Conservation (phyloP, 345 rosid species). For the Euphorbia lathyris region DNA sequence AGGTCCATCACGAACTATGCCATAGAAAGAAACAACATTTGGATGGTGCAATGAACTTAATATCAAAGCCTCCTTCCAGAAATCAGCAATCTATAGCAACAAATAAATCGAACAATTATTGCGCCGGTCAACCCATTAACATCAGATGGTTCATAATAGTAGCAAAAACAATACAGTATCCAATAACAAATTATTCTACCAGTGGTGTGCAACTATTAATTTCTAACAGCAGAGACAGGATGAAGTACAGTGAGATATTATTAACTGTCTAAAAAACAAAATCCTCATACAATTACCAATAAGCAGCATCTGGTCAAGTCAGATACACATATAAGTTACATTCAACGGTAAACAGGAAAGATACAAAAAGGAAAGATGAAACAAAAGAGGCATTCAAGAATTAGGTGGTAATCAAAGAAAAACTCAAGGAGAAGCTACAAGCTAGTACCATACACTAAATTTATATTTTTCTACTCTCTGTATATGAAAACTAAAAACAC, state of each 20-base stretch:
- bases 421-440: not conserved
- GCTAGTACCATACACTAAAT: not conserved
- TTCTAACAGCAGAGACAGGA: not conserved
- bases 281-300: not conserved
- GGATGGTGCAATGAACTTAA: conserved; percentile 98
- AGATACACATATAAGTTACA: not conserved
- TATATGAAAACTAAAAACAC: not conserved
- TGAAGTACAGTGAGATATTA: not conserved
- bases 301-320: not conserved
- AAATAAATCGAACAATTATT: conserved; percentile 17
- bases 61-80: conserved; percentile 95
- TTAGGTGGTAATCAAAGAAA: not conserved
- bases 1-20: conserved; percentile 99
- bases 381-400: not conserved
- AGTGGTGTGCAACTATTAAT: not conserved
- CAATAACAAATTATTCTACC: not conserved
- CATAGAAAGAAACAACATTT: conserved; percentile 95
- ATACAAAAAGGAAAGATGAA: not conserved
- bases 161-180: not conserved
- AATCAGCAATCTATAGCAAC: conserved; percentile 78
- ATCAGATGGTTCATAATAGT: conserved; percentile 6
- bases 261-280: not conserved
- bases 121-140: conserved; percentile 8
- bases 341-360: not conserved
- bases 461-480: not conserved